Evolutionary conservation across 129 eudicot genomes (phyloP), one percentile per base, ranked within the genome.

Genomic region (Centrapalus pauciflorus): DNA sequence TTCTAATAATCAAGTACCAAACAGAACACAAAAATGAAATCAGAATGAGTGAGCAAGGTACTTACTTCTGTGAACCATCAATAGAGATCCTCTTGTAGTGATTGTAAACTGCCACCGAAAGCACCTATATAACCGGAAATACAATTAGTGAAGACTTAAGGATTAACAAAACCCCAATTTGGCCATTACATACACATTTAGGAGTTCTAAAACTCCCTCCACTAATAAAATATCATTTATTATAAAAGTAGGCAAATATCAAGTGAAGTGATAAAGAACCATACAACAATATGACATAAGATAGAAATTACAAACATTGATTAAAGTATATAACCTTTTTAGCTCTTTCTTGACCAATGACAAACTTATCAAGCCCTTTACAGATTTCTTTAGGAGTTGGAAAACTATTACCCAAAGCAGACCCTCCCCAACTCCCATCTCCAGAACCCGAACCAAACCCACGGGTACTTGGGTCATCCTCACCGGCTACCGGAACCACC

Each of bases 371-470:
- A 70, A 86, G 93, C 69, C 93, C 88, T 74, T 71, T 82, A 49
- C 93, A 86, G 8, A 86, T 86, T 82, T 86, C 93, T 60, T 82
- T 86, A 4, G 99, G 99, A 43, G 99, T 94, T 7, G 99, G 99
- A 40, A 94, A 94, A 25, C 59, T 64, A 62, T 48, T 25, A 4
- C 99, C 99, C 80, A 89, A 62, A 79, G 72, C 77, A 12, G 96
- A 93, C 32, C 98, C 98, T 3, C 98, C 98, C 96, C 95, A 89
- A 63, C 70, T 67, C 67, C 83, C 96, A 59, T 82, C 93, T 17
- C 76, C 86, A 28, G 87, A 73, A 61, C 57, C 80, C 20, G 84
- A 56, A 13, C 76, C 96, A 25, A 51, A 61, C 52, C 91, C 96
- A 41, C 83, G 83, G 0, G 72, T 50, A 40, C 56, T 55, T 0